Evolutionary conservation across 2,329 filamentous ascomycete genomes (phyloP).

Genomic region (Aspergillus sp.): DNA sequence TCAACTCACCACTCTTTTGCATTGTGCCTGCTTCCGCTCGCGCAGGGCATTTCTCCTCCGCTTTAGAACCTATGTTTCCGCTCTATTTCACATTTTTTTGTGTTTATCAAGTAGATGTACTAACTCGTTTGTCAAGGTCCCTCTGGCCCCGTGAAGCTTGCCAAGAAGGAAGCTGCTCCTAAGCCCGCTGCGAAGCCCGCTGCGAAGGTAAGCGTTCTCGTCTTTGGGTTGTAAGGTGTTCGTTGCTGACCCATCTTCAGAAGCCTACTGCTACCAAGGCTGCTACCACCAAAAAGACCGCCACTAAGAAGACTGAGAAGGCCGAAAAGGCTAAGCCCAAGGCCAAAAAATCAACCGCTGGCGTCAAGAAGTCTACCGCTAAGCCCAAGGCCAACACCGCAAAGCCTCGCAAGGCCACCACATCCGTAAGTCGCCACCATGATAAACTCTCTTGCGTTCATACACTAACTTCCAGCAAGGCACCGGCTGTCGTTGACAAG

Average conservation of each 20-base stretch:
- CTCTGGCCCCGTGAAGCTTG: constrained; percentile 89
- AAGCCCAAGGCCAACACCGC: constrained; percentile 54
- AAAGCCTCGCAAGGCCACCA: constrained; percentile 55
- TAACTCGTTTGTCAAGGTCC: constrained; percentile 57
- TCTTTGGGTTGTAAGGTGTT: not conserved
- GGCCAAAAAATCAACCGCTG: constrained; percentile 45
- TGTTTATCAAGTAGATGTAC: constrained; percentile 3
- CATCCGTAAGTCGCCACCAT: constrained; percentile 35
- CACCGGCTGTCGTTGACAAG: constrained; percentile 68
- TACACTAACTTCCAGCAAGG: constrained; percentile 43
- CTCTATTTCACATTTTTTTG: not conserved
- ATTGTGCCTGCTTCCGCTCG: not conserved
- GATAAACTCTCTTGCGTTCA: not conserved
- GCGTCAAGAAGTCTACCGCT: constrained; percentile 52
- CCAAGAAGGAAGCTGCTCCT: constrained; percentile 65
- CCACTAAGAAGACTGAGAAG: constrained; percentile 52
- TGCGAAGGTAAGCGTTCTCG: constrained; percentile 28
- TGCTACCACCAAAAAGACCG: constrained; percentile 44
- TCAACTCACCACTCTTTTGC: not conserved
- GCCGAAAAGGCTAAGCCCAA: constrained; percentile 41
- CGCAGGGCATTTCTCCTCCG: not conserved
- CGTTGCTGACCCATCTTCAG: not conserved
- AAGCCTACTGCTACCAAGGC: constrained; percentile 20
- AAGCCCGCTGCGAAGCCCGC: constrained; percentile 36
- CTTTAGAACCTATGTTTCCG: not conserved